Conservation (phyloP, 2,329 filamentous ascomycete genomes). For the Alternaria longipes region DNA sequence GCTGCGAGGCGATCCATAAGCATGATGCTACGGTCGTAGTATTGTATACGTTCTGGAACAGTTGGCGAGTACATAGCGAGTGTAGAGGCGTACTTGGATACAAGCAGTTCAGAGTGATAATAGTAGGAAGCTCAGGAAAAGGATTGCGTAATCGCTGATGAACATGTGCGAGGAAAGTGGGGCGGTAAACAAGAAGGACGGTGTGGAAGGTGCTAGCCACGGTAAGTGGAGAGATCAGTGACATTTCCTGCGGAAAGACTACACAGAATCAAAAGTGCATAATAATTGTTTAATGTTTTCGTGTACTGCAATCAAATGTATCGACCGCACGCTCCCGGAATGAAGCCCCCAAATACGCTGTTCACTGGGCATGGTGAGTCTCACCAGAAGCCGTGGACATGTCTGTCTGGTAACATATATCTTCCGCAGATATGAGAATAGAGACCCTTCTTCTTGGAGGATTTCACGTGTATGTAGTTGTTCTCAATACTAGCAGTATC, state of each 20-base stretch:
- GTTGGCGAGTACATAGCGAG: neutral
- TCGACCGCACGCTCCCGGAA: neutral
- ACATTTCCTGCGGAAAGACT: neutral
- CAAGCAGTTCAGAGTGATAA: neutral
- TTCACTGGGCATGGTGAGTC: neutral
- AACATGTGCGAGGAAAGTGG: conserved; percentile 1
- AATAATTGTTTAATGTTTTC: neutral
- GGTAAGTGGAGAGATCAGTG: neutral
- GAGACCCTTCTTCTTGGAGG: neutral
- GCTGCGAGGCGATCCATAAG: conserved; percentile 4
- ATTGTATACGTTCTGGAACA: conserved; percentile 3
- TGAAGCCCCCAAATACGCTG: neutral
- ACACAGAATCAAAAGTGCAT: neutral
- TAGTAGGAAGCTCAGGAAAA: neutral
- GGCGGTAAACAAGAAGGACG: conserved; percentile 2
- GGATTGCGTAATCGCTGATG: neutral
- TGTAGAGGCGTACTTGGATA: neutral
- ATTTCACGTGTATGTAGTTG: neutral
- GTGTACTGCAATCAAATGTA: neutral
- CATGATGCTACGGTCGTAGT: neutral
- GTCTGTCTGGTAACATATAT: neutral
- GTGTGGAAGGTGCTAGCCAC: conserved; percentile 1
- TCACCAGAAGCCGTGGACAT: neutral
- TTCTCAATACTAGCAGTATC: neutral
- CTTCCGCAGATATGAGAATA: neutral